Percentiles rank a stretch among this genome's conserved stretches.
Conservation (phyloP, 2,329 filamentous ascomycete species). For the Xylaria hypoxylon region DNA sequence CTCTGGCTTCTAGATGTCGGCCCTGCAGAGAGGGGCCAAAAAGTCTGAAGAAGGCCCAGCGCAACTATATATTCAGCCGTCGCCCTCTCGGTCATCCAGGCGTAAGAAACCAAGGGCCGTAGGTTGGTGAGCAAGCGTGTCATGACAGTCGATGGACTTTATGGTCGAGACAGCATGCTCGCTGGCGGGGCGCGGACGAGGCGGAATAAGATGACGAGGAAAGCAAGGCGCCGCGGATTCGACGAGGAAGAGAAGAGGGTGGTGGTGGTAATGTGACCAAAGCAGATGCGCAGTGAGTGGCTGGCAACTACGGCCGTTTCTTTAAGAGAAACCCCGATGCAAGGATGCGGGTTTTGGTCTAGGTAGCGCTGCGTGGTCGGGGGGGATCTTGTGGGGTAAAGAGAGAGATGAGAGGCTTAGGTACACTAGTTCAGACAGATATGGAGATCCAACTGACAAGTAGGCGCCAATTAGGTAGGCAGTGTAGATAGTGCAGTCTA, state of each 20-base stretch:
- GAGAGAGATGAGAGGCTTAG: conserved; percentile 13
- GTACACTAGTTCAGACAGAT: not conserved
- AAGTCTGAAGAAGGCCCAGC: conserved; percentile 37
- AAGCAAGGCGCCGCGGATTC: conserved; percentile 22
- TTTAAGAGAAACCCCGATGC: conserved; percentile 27
- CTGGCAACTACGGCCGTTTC: conserved; percentile 28
- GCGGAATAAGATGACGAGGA: conserved; percentile 20
- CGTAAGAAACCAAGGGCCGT: conserved; percentile 47
- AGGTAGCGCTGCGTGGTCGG: conserved; percentile 34
- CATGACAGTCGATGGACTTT: conserved; percentile 45
- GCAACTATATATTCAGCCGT: conserved; percentile 44
- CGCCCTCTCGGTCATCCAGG: conserved; percentile 47
- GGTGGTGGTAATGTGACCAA: conserved; percentile 23
- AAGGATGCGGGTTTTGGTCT: conserved; percentile 33
- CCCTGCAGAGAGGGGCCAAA: conserved; percentile 2
- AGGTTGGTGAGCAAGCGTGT: conserved; percentile 42
- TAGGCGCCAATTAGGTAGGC: too few relatives aligned
- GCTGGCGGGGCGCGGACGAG: conserved; percentile 32
- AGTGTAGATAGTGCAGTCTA: too few relatives aligned
- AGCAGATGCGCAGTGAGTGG: conserved; percentile 24
- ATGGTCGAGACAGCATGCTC: conserved; percentile 36
- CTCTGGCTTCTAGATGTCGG: conserved; percentile 8
- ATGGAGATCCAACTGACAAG: conserved; percentile 1
- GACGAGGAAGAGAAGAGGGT: conserved; percentile 26
- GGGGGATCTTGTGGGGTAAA: conserved; percentile 33